Conservation (phyloP, 73 alveolate genomes). For the Paramecium pentaurelia region DNA sequence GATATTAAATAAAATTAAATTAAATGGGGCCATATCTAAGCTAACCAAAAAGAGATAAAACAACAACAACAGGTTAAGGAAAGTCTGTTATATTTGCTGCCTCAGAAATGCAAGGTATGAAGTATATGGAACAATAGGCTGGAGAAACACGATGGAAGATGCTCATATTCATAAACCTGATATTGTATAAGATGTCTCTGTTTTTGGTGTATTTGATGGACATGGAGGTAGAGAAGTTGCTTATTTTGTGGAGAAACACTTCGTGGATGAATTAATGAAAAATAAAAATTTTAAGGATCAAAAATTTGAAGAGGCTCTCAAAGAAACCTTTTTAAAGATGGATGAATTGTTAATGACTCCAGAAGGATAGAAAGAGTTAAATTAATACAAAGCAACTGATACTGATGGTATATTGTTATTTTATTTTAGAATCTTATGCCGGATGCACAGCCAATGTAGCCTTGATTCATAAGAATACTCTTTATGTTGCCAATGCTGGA, state of each 20-base stretch:
- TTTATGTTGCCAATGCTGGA: constrained; percentile 92
- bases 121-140: constrained; percentile 43
- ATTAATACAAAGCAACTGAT: constrained; percentile 45
- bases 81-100: constrained; percentile 69
- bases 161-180: constrained; percentile 62
- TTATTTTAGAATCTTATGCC: constrained; percentile 63
- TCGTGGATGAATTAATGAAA: constrained; percentile 64
- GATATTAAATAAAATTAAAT: background rate
- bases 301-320: constrained; percentile 76
- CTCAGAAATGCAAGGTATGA: constrained; percentile 86
- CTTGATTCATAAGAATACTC: constrained; percentile 75
- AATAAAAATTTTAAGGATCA: constrained; percentile 65
- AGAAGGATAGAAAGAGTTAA: constrained; percentile 75
- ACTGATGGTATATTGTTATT: constrained; percentile 46
- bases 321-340: constrained; percentile 82
- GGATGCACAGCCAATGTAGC: constrained; percentile 92
- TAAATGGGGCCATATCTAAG: constrained; percentile 74
- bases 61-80: constrained; percentile 57
- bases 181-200: constrained; percentile 5
- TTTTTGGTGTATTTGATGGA: constrained; percentile 91
- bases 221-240: constrained; percentile 85
- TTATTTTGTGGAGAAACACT: constrained; percentile 66
- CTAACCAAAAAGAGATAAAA: constrained; percentile 66
- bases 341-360: constrained; percentile 78
- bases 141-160: constrained; percentile 79